Evolutionary conservation across 495 filamentous ascomycete genomes (phyloP).

Genomic region (Trichoderma gamsii): DNA sequence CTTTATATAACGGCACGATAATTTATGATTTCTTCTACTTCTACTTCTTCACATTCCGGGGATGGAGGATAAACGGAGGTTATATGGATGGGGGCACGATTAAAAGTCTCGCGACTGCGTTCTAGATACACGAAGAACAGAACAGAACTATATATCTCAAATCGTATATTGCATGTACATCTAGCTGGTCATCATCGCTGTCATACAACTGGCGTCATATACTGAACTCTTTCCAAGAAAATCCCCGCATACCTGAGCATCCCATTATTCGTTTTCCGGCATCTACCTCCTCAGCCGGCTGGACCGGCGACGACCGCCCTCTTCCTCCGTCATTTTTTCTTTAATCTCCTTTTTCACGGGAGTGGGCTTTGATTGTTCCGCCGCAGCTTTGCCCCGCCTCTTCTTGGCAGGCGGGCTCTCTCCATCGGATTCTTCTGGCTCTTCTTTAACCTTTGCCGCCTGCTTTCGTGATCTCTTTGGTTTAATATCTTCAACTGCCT

Average conservation of each 20-base stretch:
- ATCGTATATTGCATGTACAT: no score
- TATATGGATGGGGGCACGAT: no score
- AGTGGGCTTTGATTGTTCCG: not conserved
- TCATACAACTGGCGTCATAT: no score
- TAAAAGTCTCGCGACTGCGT: no score
- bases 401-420: slow-evolving; percentile 10
- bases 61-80: no score
- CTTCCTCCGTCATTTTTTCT: slow-evolving; percentile 18
- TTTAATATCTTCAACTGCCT: slow-evolving; percentile 12
- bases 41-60: no score
- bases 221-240: not conserved
- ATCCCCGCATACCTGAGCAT: not conserved
- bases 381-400: slow-evolving; percentile 10
- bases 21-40: not conserved
- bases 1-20: not conserved
- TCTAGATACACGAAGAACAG: no score
- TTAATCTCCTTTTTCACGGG: slow-evolving; percentile 21
- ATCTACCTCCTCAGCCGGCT: not conserved
- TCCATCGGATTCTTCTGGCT: slow-evolving; percentile 17
- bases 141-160: no score
- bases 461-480: slow-evolving; percentile 5
- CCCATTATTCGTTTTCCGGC: not conserved
- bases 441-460: slow-evolving; percentile 3
- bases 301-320: not conserved
- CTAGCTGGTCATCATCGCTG: no score